Conservation (phyloP, 129 eudicot species). For the Saussurea involucrata region DNA sequence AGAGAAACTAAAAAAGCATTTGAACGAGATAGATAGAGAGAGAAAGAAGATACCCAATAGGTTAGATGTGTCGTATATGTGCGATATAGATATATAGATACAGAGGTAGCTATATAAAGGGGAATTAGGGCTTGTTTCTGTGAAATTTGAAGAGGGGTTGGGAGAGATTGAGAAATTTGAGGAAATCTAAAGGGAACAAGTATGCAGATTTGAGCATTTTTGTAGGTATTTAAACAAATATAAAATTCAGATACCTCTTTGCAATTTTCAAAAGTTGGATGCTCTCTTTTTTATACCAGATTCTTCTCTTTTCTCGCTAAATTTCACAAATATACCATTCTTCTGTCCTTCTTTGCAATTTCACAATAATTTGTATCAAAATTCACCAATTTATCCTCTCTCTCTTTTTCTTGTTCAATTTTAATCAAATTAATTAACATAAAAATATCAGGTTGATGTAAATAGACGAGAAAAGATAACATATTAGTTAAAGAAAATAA, state of each 20-base stretch:
- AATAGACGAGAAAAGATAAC: too few relatives aligned
- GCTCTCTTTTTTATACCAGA: constrained; percentile 1
- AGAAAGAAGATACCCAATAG: constrained; percentile 23
- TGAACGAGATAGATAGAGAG: constrained; percentile 5
- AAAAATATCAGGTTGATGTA: not conserved
- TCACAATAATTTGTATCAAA: not conserved
- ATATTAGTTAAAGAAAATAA: too few relatives aligned
- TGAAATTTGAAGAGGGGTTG: constrained; percentile 30
- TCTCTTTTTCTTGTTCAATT: too few relatives aligned
- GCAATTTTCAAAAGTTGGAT: constrained; percentile 1
- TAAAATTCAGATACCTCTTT: not conserved
- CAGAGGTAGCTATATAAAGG: not conserved
- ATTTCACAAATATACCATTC: not conserved
- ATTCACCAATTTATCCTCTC: not conserved
- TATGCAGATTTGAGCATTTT: constrained; percentile 10
- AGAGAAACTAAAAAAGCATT: constrained; percentile 11
- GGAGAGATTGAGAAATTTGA: constrained; percentile 16
- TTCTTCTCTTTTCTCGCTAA: not conserved
- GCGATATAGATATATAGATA: constrained; percentile 1
- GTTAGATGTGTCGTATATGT: constrained; percentile 3
- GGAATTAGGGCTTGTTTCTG: constrained; percentile 20
- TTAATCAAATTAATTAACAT: not conserved
- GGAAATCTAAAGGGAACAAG: constrained; percentile 28
- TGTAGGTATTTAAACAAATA: constrained; percentile 14
- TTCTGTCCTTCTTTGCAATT: constrained; percentile 9